Evolutionary conservation across 768 basidiomycete species (phyloP).

Genomic region (Mycena amicta): DNA sequence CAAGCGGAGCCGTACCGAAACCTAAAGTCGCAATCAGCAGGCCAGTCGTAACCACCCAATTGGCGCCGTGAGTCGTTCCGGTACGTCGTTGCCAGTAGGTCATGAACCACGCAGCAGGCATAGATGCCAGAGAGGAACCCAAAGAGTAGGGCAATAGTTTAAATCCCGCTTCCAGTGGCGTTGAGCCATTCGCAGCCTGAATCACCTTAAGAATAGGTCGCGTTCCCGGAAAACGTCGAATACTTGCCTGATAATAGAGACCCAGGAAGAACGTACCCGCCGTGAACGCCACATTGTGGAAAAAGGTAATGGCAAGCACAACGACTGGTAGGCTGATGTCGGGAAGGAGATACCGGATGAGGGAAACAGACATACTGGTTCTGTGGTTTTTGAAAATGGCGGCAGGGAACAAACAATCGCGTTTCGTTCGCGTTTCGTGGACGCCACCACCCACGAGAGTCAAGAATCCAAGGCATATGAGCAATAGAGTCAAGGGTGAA

Average conservation of each 20-base stretch:
- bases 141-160: slow-evolving; percentile 83
- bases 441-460: slow-evolving; percentile 61
- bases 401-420: slow-evolving; percentile 74
- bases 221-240: slow-evolving; percentile 11
- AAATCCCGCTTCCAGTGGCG: slow-evolving; percentile 73
- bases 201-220: slow-evolving; percentile 9
- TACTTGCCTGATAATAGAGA: slow-evolving; percentile 74
- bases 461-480: slow-evolving; percentile 58
- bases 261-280: slow-evolving; percentile 88
- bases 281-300: slow-evolving; percentile 83
- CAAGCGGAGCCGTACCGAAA: slow-evolving; percentile 56
- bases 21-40: slow-evolving; percentile 68
- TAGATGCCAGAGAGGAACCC: slow-evolving; percentile 81
- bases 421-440: slow-evolving; percentile 67
- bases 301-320: slow-evolving; percentile 68
- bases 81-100: slow-evolving; percentile 62
- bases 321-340: slow-evolving; percentile 46
- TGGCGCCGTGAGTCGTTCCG: slow-evolving; percentile 63
- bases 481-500: slow-evolving; percentile 58
- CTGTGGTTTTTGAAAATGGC: slow-evolving; percentile 61
- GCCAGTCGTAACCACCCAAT: slow-evolving; percentile 62
- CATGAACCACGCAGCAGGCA: slow-evolving; percentile 86
- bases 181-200: slow-evolving; percentile 70
- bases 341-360: slow-evolving; percentile 15
- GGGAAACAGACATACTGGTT: slow-evolving; percentile 47